Conservation (phyloP, 345 rosid species). For the Garcia nutans region DNA sequence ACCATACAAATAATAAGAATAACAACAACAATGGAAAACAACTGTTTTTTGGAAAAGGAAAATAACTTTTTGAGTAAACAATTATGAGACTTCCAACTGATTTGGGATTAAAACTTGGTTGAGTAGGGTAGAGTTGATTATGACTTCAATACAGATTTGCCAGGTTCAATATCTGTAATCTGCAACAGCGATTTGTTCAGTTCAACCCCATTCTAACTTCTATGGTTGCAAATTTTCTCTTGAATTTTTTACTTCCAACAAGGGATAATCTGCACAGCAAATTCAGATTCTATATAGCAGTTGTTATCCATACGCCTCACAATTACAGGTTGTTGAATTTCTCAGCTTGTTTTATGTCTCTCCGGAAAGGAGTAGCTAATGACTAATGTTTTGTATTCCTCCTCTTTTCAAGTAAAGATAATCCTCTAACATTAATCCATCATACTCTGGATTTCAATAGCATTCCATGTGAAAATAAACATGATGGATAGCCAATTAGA, state of each 20-base stretch:
- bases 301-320: too few species aligned
- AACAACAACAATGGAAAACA: slow-evolving; percentile 1
- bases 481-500: too few species aligned
- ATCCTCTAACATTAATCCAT: too few species aligned
- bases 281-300: not conserved
- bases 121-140: not conserved
- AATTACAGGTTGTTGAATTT: too few species aligned
- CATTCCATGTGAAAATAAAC: too few species aligned
- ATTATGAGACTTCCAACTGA: not conserved
- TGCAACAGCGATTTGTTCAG: not conserved
- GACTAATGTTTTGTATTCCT: too few species aligned
- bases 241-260: not conserved
- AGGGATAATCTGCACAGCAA: not conserved
- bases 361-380: too few species aligned
- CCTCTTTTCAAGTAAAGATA: too few species aligned
- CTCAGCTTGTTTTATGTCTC: too few species aligned
- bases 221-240: not conserved
- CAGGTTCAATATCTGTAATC: not conserved
- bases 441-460: too few species aligned
- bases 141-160: not conserved
- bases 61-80: not conserved
- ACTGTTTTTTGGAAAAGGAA: not conserved
- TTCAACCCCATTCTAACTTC: not conserved
- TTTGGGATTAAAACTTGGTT: not conserved
- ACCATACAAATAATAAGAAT: not conserved